phyloP scores from a whole-genome alignment of 805 yeast species.

The Monosporozyma siamensis region DNA sequence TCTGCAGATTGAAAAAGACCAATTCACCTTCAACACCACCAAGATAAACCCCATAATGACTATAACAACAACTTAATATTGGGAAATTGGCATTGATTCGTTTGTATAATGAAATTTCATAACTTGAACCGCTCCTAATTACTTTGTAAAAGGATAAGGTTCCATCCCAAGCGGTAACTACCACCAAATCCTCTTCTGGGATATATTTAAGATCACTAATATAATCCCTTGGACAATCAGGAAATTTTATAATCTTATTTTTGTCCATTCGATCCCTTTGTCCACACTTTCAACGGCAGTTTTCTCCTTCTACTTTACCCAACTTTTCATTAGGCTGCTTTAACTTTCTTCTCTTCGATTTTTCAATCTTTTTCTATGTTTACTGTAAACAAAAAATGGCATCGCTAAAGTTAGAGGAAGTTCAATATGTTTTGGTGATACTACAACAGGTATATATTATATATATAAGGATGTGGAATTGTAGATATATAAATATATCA shows the following conservation, averaged over 20 bases:
- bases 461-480: no score
- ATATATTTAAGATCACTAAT: constrained; percentile 22
- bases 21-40: constrained; percentile 52
- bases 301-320: no score
- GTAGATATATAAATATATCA: no score
- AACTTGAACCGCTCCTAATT: neutral
- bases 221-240: constrained; percentile 18
- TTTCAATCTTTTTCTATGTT: no score
- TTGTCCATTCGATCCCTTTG: neutral
- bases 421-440: no score
- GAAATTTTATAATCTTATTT: constrained; percentile 6
- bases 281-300: no score
- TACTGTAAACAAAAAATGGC: no score
- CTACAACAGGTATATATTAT: no score
- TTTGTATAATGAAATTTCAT: constrained; percentile 14
- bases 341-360: no score
- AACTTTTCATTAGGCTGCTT: no score
- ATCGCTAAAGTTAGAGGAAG: no score
- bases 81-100: constrained; percentile 11
- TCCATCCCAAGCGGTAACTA: constrained; percentile 54
- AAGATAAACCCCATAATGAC: constrained; percentile 29
- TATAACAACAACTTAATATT: constrained; percentile 20
- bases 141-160: constrained; percentile 33
- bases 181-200: constrained; percentile 29
- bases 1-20: constrained; percentile 42